These are phyloP conservation scores for Triticum monococcum DNA, from an alignment of 176 grass and related monocot species.

Conservation along the genomic window DNA sequence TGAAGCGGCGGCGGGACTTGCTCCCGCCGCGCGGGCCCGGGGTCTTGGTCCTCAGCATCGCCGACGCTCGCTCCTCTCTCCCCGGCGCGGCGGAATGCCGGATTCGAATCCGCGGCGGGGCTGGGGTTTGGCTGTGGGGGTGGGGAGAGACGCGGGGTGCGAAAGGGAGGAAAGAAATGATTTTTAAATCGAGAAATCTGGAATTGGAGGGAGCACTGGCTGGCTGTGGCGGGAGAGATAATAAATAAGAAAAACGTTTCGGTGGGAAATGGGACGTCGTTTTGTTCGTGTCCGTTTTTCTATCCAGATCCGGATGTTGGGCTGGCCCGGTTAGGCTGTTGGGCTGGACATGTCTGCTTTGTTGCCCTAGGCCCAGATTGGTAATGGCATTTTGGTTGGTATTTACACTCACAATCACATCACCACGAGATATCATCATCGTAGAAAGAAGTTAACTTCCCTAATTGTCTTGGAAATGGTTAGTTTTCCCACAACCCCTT, in stretches of 20 bases:
- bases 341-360: background rate
- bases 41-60: constrained; percentile 54
- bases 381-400: background rate
- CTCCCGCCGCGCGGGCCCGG: constrained; percentile 28
- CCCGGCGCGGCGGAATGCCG: background rate
- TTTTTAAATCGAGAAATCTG: background rate
- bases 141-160: background rate
- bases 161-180: background rate
- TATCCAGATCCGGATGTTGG: background rate
- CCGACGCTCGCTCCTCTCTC: background rate
- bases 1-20: constrained; percentile 16
- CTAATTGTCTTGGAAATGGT: too few species aligned
- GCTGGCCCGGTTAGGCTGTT: background rate
- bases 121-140: background rate
- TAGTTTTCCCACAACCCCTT: too few species aligned
- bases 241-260: background rate
- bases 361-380: background rate
- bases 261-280: background rate
- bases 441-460: too few species aligned
- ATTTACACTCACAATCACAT: too few species aligned
- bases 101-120: constrained; percentile 11
- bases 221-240: background rate
- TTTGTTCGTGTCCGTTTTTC: background rate
- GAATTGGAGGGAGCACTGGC: constrained; percentile 10
- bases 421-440: too few species aligned